Percentiles rank a stretch among this genome's conserved stretches.
phyloP scores from a whole-genome alignment of 2,329 filamentous ascomycete species.

The Hypoxylon sp. region DNA sequence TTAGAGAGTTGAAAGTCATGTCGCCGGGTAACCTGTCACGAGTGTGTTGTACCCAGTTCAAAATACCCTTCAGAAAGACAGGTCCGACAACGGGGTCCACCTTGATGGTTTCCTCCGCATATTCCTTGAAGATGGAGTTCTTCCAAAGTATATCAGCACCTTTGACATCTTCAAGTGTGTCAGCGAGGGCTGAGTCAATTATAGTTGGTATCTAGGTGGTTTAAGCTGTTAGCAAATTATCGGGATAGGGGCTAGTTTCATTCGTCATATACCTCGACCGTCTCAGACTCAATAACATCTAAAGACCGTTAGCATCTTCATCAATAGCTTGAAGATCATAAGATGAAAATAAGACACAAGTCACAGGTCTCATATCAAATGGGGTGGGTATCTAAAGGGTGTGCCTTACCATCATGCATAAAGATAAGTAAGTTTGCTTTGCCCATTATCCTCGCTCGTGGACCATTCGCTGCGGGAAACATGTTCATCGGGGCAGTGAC shows the following conservation, averaged over 20 bases:
- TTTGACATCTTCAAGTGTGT: slow-evolving; percentile 2
- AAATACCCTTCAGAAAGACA: slow-evolving; percentile 5
- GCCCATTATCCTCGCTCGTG: slow-evolving; percentile 12
- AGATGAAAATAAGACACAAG: background rate
- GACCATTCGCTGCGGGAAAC: slow-evolving; percentile 10
- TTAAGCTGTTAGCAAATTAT: background rate
- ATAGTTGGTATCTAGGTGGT: slow-evolving; percentile 15
- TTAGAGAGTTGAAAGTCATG: slow-evolving; percentile 10
- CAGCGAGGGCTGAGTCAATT: slow-evolving; percentile 14
- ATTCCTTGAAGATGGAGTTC: slow-evolving; percentile 18
- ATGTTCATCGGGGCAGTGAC: slow-evolving; percentile 16
- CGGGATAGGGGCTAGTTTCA: background rate
- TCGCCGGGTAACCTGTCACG: slow-evolving; percentile 6
- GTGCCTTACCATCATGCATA: slow-evolving; percentile 15
- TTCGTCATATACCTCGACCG: slow-evolving; percentile 7
- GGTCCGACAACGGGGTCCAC: slow-evolving; percentile 17
- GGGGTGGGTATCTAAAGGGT: background rate
- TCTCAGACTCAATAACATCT: slow-evolving; percentile 18
- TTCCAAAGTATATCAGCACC: slow-evolving; percentile 7
- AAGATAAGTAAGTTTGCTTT: slow-evolving; percentile 18
- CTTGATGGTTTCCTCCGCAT: slow-evolving; percentile 3
- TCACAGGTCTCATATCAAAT: background rate
- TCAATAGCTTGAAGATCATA: background rate
- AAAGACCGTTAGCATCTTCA: background rate
- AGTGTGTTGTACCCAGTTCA: slow-evolving; percentile 16